Base-by-base conservation (phyloP, 2,329 filamentous ascomycete genomes). In the Botryotinia calthae region DNA sequence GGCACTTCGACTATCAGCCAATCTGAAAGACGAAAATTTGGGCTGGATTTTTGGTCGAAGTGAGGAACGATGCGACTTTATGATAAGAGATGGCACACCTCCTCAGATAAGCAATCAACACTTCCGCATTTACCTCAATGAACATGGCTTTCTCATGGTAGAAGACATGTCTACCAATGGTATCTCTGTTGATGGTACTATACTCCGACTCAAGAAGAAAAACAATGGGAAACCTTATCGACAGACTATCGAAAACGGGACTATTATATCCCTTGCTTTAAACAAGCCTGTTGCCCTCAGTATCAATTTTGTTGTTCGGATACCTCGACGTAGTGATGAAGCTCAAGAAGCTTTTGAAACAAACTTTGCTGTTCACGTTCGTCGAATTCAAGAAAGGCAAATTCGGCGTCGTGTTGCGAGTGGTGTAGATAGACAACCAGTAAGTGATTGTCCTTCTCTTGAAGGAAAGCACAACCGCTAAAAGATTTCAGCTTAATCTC, bases 81-180 rank as follows among this genome's bases (percentile, higher is more conserved):
- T 90, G 73, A 83, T 95, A 64, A 87, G 87, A 77, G 89, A 93
- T 65, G 82, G 84, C 51, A 91, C 95, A 76, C 87, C 88, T 0
- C 87, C 88, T 0, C 88, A 93, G 61, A 87, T 99, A 74, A 98
- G 95, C 84, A 98, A 98, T 80, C 87, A 92, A n/a, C 96, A 99
- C 81, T 99, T 98, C 81, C 91, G 94, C 70, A 97, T 99, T 75
- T 97, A 92, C 80, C 86, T 97, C 78, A 99, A 97, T 78, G 85
- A 90, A n/a, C 89, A 93, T 75, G 93, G 92, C 42, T 90, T 93
- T 72, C 87, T 98, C 76, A 97, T 99, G 94, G 85, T 98, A 20
- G 91, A 97, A 81, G 96, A 99, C 80, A 88, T 90, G 80, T 98
- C 96, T 0, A 98, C 94, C n/a, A 99, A 98, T 79, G 96, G 96